Evolutionary conservation across 73 alveolate genomes (phyloP), one percentile per base, ranked within the genome.

Genomic region (Chromera velia): DNA sequence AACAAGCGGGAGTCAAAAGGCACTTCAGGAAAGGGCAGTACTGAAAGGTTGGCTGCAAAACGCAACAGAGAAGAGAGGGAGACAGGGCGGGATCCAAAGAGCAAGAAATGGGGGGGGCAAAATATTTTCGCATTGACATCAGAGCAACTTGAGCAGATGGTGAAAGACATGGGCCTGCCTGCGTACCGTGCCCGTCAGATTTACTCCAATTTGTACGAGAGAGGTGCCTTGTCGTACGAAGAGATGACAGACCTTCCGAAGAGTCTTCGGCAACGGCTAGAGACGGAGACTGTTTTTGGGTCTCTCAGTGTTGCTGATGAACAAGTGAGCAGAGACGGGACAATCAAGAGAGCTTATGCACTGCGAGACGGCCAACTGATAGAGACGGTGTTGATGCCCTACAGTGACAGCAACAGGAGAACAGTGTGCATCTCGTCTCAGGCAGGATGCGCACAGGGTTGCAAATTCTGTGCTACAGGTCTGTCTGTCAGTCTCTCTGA

Each of bases 401-500:
- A 78, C 72, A 70, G 47, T 55, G 83, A 34, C 22, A 30, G 28
- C 19, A 0, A 17, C 31, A 9, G 17, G 32, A 28, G 70, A 32
- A 63, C 70, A 76, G 83, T 65, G 9, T 76, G 83, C 31, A 74
- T 76, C 28, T 76, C 83, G 55, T 65, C 10, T 1, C 78, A 78
- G 85, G 85, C 67, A 0, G 85, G 85, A 69, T 78, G 85, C 33
- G 85, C 85, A 24, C 28, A 30, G 78, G 85, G 85, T 40, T 78
- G 85, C 72, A 78, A 67, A n/a, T 78, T 78, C 64, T 78, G 85
- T 32, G 85, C 85, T 1, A 78, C 85, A 0, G 85, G 85, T 0
- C 34, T 9, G 45, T 27, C 55, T 40, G 55, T 40, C 32, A 26
- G 28, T 63, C 33, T 26, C 31, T 17, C 27, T 22, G 30, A 7